Percentiles rank a stretch among this genome's conserved stretches.
Conservation (phyloP, 306 rosid species). For the Chamaecrista fasciculata region DNA sequence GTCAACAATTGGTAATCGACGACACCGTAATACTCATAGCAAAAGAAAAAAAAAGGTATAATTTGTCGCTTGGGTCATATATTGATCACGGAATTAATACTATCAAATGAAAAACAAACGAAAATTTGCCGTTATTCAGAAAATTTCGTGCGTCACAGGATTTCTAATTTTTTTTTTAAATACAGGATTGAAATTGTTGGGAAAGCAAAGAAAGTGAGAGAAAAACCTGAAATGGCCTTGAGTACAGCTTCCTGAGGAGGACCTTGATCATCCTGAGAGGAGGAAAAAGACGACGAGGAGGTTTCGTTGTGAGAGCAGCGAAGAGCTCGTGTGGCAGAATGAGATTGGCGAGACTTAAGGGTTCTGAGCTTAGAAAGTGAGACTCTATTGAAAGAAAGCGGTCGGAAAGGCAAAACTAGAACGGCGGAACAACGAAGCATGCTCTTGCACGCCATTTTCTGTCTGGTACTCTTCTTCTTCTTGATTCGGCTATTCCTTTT, state of each 20-base stretch:
- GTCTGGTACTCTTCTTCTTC: constrained; percentile 1
- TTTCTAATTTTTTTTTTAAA: background rate
- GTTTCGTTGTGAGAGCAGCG: constrained; percentile 53
- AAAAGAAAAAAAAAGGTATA: no score
- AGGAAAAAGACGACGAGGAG: constrained; percentile 40
- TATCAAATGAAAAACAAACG: background rate
- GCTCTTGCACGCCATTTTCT: constrained; percentile 66
- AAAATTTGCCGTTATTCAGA: background rate
- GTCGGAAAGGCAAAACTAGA: constrained; percentile 54
- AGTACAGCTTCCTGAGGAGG: constrained; percentile 94
- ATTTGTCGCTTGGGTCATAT: background rate
- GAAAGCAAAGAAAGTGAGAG: background rate
- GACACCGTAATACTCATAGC: background rate
- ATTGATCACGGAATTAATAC: background rate
- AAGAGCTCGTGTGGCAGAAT: constrained; percentile 35
- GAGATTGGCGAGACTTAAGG: constrained; percentile 41
- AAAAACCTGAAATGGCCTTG: constrained; percentile 89
- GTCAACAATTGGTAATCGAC: background rate
- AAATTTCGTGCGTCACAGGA: background rate
- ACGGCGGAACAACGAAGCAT: constrained; percentile 60
- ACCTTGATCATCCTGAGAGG: constrained; percentile 72
- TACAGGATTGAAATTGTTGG: background rate
- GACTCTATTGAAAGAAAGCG: constrained; percentile 33
- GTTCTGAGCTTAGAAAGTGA: constrained; percentile 29
- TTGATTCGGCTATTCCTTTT: background rate